Evolutionary conservation across 768 basidiomycete species (phyloP).

Genomic region (Hypholoma fasciculare): DNA sequence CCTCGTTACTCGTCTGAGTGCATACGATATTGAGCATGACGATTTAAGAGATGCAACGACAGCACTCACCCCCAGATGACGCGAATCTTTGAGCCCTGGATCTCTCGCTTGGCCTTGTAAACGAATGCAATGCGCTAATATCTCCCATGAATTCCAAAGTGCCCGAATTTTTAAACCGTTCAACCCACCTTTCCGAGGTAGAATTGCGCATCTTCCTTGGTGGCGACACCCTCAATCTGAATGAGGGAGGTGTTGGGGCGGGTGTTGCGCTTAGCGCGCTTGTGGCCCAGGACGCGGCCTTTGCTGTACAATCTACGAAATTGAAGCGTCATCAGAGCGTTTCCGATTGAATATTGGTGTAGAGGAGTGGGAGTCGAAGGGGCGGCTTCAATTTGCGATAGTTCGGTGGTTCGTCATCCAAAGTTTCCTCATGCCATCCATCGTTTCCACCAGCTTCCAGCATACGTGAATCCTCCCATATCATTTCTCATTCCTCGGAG

Average conservation of each 20-base stretch:
- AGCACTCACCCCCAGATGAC: constrained; percentile 94
- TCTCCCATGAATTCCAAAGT: neutral
- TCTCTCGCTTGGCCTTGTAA: constrained; percentile 94
- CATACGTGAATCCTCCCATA: constrained; percentile 17
- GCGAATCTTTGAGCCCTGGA: constrained; percentile 92
- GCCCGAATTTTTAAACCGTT: neutral
- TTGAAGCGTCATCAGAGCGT: constrained; percentile 2
- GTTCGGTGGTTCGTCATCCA: constrained; percentile 26
- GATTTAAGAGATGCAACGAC: neutral
- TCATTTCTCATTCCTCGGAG: constrained; percentile 17
- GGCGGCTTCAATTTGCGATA: neutral
- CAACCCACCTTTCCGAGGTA: constrained; percentile 94
- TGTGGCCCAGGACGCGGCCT: constrained; percentile 97
- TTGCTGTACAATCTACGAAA: constrained; percentile 84
- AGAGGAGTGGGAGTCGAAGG: neutral
- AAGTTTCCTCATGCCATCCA: constrained; percentile 41
- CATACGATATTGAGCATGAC: neutral
- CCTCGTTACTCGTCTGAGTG: constrained; percentile 82
- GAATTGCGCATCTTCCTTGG: constrained; percentile 93
- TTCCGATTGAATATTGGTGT: neutral
- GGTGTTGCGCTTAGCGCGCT: constrained; percentile 96
- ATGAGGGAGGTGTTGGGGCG: constrained; percentile 95
- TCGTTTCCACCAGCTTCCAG: constrained; percentile 26
- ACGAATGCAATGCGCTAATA: constrained; percentile 92
- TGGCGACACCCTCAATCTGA: constrained; percentile 95